Conservation (phyloP, 2,329 filamentous ascomycete genomes). For the Apiospora hydei region DNA sequence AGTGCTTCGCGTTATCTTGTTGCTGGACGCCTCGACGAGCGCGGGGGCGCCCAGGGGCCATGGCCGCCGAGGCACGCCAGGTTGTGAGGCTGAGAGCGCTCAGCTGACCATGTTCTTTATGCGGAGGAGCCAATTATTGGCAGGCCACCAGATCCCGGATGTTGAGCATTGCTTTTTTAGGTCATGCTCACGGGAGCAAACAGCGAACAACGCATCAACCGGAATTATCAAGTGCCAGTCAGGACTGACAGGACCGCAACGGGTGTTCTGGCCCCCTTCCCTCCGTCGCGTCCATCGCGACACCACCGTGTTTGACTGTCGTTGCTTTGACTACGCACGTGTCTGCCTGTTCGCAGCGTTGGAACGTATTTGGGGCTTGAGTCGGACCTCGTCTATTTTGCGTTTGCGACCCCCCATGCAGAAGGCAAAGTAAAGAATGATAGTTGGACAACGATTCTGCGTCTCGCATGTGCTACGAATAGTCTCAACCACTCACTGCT, state of each 20-base stretch:
- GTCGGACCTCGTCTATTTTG: neutral
- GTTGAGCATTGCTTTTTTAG: conserved; percentile 23
- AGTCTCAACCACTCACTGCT: neutral
- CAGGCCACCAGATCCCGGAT: conserved; percentile 1
- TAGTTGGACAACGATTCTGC: neutral
- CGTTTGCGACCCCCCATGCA: neutral
- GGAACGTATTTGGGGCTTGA: neutral
- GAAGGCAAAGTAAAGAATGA: neutral
- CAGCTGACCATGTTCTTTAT: conserved; percentile 37
- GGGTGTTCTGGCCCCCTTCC: neutral
- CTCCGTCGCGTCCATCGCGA: neutral
- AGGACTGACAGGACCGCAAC: conserved; percentile 9
- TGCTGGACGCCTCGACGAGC: neutral
- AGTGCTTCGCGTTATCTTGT: neutral
- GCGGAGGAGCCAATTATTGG: conserved; percentile 32
- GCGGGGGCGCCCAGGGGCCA: conserved; percentile 5
- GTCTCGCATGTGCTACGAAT: conserved; percentile 9
- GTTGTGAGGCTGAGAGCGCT: conserved; percentile 36
- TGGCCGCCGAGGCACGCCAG: conserved; percentile 23
- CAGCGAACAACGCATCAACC: conserved; percentile 27
- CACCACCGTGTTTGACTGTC: neutral
- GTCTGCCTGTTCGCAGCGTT: conserved; percentile 3
- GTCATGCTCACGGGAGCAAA: conserved; percentile 28
- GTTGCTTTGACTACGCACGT: conserved; percentile 17
- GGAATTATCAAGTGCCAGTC: conserved; percentile 19